Conservation (phyloP, 352 stramenopile species). For the Poterioochromonas sp. region DNA sequence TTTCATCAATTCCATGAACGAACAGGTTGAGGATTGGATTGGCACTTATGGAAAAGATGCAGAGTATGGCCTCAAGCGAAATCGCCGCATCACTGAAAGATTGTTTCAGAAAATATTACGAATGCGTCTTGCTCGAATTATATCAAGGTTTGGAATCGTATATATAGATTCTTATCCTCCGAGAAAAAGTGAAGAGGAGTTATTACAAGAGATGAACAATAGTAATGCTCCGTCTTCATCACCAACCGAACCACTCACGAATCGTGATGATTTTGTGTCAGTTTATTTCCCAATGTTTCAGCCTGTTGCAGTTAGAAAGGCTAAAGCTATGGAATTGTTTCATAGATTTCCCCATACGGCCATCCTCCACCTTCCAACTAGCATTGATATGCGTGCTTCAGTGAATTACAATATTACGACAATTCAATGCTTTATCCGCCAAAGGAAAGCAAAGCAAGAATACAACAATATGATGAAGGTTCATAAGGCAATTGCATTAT, state of each 20-base stretch:
- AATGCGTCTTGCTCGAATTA: background rate
- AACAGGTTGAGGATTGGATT: background rate
- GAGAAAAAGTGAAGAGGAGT: background rate
- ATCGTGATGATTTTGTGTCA: slow-evolving; percentile 25
- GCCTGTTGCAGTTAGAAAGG: background rate
- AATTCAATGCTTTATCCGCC: slow-evolving; percentile 18
- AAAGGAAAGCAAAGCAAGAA: background rate
- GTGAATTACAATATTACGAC: slow-evolving; percentile 9
- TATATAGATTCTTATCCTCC: slow-evolving; percentile 21
- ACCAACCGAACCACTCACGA: too few relatives aligned
- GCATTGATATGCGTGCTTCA: background rate
- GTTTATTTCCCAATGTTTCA: slow-evolving; percentile 3
- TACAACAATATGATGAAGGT: background rate
- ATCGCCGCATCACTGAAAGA: slow-evolving; percentile 28
- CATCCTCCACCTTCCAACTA: background rate
- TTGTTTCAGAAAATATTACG: slow-evolving; percentile 14
- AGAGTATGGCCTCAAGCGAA: slow-evolving; percentile 24
- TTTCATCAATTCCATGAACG: background rate
- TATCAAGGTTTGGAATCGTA: slow-evolving; percentile 20
- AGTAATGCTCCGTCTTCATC: background rate
- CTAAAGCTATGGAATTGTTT: background rate
- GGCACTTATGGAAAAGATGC: slow-evolving; percentile 10
- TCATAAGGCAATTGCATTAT: background rate
- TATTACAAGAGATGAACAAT: background rate
- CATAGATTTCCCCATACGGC: background rate